Conservation (phyloP, 768 basidiomycete genomes). For the Phaffia tasmanica region DNA sequence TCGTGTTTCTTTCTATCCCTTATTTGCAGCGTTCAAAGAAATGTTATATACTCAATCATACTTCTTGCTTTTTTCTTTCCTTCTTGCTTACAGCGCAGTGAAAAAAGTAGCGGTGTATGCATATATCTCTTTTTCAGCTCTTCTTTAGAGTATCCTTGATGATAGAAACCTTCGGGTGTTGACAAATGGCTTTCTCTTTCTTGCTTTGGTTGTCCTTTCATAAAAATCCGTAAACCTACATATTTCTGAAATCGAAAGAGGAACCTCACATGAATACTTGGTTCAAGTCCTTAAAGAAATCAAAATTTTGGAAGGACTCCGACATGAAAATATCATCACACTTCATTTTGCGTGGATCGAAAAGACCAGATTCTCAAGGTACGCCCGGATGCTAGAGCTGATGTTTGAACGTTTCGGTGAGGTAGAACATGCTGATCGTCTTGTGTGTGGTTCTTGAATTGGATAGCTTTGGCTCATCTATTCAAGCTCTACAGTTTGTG, state of each 20-base stretch:
- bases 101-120: conserved; percentile 77
- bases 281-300: conserved; percentile 44
- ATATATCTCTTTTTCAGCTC: no score
- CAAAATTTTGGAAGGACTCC: conserved; percentile 68
- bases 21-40: background rate
- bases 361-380: conserved; percentile 60
- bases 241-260: background rate
- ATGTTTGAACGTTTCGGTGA: background rate
- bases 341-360: conserved; percentile 97
- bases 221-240: background rate
- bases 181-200: conserved; percentile 64
- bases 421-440: background rate
- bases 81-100: conserved; percentile 46
- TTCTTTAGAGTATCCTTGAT: conserved; percentile 41
- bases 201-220: conserved; percentile 22
- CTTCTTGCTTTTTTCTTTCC: conserved; percentile 43
- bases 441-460: background rate
- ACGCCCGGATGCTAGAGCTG: conserved; percentile 3
- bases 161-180: conserved; percentile 73
- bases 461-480: conserved; percentile 63
- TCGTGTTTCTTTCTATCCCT: background rate
- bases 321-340: conserved; percentile 86
- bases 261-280: conserved; percentile 1
- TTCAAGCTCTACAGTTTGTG: conserved; percentile 74
- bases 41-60: conserved; percentile 49